phyloP scores from a whole-genome alignment of 352 stramenopile genomes.

The Phytophthora megakarya region DNA sequence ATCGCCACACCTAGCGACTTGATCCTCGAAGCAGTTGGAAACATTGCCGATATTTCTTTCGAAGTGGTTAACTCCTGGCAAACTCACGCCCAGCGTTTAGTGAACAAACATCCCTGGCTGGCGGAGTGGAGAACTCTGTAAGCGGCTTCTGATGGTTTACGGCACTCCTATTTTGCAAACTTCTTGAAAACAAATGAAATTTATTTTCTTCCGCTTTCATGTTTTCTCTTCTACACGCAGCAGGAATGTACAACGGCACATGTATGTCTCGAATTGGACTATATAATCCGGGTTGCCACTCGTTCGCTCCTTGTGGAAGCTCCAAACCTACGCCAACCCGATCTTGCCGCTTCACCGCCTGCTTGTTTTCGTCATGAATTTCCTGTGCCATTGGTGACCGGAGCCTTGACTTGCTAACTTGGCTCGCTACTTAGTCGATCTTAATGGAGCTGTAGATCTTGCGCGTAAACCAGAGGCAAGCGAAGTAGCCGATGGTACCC shows the following conservation, averaged over 20 bases:
- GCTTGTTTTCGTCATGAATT: conserved; percentile 20
- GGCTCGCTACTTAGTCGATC: conserved; percentile 79
- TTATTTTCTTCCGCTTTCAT: conserved; percentile 36
- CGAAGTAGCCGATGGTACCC: conserved; percentile 96
- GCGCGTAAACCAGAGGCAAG: conserved; percentile 98
- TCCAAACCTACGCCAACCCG: neutral
- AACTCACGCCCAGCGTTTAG: conserved; percentile 37
- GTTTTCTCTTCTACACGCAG: conserved; percentile 36
- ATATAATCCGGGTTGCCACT: neutral
- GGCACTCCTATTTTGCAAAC: neutral
- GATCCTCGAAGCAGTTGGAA: conserved; percentile 48
- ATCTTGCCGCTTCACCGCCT: conserved; percentile 12
- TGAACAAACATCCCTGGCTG: conserved; percentile 64
- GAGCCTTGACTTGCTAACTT: conserved; percentile 30
- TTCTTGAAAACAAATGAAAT: conserved; percentile 30
- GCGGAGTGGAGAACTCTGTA: conserved; percentile 82
- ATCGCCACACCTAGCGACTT: conserved; percentile 72
- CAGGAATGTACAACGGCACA: conserved; percentile 16
- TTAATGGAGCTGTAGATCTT: conserved; percentile 98
- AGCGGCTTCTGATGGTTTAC: neutral
- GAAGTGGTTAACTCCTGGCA: conserved; percentile 58
- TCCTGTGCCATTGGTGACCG: conserved; percentile 14
- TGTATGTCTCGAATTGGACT: conserved; percentile 12
- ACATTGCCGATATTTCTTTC: conserved; percentile 31
- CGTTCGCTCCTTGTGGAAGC: conserved; percentile 16